Conservation (phyloP, 1,284 basidiomycete genomes). For the Bondarzewia mesenterica region DNA sequence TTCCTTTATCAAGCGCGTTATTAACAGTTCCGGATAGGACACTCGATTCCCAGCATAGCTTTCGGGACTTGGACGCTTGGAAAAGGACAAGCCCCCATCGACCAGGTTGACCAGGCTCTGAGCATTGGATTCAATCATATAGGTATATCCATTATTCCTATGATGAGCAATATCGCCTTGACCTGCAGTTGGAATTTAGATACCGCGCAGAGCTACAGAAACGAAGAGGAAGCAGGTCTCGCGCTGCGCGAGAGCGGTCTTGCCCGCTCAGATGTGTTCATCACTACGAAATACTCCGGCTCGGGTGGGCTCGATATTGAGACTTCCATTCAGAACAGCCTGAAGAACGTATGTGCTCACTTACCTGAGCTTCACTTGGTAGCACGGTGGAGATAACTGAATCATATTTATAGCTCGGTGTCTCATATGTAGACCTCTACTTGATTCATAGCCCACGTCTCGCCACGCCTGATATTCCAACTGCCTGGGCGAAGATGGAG, state of each 20-base stretch:
- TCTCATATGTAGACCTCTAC: conserved; percentile 68
- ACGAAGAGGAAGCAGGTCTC: conserved; percentile 41
- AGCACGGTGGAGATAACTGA: no score
- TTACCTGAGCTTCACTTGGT: no score
- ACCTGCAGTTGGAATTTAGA: conserved; percentile 10
- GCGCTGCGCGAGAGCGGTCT: conserved; percentile 45
- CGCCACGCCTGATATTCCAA: conserved; percentile 37
- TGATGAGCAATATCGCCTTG: neutral
- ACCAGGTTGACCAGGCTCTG: conserved; percentile 26
- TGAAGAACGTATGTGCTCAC: conserved; percentile 31
- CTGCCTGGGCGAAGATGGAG: conserved; percentile 63
- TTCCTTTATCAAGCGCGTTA: neutral
- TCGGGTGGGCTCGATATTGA: conserved; percentile 30
- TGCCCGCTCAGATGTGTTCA: conserved; percentile 36
- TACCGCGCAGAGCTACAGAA: conserved; percentile 35
- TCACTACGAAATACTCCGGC: conserved; percentile 49
- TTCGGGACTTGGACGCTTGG: conserved; percentile 46
- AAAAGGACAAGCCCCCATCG: conserved; percentile 32
- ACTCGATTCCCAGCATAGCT: conserved; percentile 42
- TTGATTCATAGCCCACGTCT: conserved; percentile 52
- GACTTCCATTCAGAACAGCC: conserved; percentile 28
- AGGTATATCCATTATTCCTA: conserved; percentile 12
- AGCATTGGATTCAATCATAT: conserved; percentile 23
- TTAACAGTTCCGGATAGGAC: conserved; percentile 21
- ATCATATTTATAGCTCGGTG: conserved; percentile 42